Evolutionary conservation across 2,329 filamentous ascomycete species (phyloP).

Genomic region (Colletotrichum spinosum): DNA sequence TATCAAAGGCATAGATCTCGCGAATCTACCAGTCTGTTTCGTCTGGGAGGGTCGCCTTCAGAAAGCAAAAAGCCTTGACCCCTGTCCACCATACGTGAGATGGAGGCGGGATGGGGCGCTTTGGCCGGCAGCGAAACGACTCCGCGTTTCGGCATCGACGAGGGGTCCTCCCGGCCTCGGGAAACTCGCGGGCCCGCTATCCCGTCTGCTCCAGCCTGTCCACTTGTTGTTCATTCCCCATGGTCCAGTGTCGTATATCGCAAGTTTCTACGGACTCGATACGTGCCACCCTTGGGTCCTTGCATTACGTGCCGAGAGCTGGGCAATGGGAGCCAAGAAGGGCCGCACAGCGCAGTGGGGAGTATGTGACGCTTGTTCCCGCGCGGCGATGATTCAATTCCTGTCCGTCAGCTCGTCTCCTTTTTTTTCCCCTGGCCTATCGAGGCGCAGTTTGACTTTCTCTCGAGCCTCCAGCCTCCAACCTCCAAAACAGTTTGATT

Average conservation of each 20-base stretch:
- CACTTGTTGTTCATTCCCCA: not conserved
- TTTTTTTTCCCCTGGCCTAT: not conserved
- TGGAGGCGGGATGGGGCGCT: constrained; percentile 21
- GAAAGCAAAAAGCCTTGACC: constrained; percentile 11
- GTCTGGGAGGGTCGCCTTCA: constrained; percentile 6
- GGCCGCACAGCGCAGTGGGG: not conserved
- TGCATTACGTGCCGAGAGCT: constrained; percentile 21
- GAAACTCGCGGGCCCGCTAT: not conserved
- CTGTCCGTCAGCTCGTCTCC: no score
- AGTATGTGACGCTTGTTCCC: constrained; percentile 1
- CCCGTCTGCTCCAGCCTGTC: not conserved
- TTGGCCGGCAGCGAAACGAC: constrained; percentile 33
- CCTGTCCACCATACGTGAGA: no score
- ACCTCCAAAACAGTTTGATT: not conserved
- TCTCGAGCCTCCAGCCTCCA: not conserved
- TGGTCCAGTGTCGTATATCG: constrained; percentile 1
- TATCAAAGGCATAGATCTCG: constrained; percentile 22
- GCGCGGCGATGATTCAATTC: not conserved
- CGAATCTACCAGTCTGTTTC: constrained; percentile 19
- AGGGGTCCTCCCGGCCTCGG: constrained; percentile 25
- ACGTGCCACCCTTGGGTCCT: not conserved
- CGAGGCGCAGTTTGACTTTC: constrained; percentile 2
- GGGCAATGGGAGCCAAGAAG: constrained; percentile 3
- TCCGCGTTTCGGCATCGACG: constrained; percentile 27
- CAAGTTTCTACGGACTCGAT: constrained; percentile 9